A percentile compares a stretch with the other conserved stretches of the same genome.
These are phyloP conservation scores for Aspergillus vadensis DNA, from an alignment of 2,329 filamentous ascomycete genomes.

Conservation along the genomic window DNA sequence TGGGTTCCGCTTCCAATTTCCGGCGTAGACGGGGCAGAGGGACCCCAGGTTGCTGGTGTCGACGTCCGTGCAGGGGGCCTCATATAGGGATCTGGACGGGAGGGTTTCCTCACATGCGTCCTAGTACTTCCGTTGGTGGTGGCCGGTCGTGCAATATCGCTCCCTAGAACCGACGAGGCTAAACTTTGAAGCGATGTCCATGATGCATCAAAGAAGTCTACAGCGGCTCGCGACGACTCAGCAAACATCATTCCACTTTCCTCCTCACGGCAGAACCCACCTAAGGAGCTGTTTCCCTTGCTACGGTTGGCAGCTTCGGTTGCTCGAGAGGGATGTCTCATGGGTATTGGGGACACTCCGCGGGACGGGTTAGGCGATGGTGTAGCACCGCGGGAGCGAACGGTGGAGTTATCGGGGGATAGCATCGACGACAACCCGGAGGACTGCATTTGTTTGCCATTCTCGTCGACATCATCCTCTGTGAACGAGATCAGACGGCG, in stretches of 20 bases:
- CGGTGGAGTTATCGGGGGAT: constrained; percentile 34
- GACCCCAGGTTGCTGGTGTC: constrained; percentile 44
- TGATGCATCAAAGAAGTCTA: constrained; percentile 47
- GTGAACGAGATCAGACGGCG: constrained; percentile 47
- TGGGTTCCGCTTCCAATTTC: constrained; percentile 42
- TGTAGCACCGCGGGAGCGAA: constrained; percentile 44
- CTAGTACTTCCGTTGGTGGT: constrained; percentile 32
- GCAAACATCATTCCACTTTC: constrained; percentile 26
- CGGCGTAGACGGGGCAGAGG: constrained; percentile 33
- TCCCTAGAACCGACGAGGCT: constrained; percentile 52
- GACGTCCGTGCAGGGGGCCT: constrained; percentile 28
- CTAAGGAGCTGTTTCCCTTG: constrained; percentile 28
- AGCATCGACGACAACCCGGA: constrained; percentile 32
- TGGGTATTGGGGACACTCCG: constrained; percentile 42
- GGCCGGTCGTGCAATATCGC: constrained; percentile 34
- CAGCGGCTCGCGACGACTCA: constrained; percentile 29
- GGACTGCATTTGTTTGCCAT: constrained; percentile 25
- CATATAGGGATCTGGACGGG: constrained; percentile 36
- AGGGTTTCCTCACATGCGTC: constrained; percentile 39
- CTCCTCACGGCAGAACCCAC: constrained; percentile 26
- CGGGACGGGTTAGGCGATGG: constrained; percentile 43
- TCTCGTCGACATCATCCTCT: constrained; percentile 39
- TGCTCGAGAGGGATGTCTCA: constrained; percentile 39
- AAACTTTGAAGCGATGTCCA: constrained; percentile 54
- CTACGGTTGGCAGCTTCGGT: constrained; percentile 28